Conservation (phyloP, 345 rosid species). For the Rubroshorea leprosula region DNA sequence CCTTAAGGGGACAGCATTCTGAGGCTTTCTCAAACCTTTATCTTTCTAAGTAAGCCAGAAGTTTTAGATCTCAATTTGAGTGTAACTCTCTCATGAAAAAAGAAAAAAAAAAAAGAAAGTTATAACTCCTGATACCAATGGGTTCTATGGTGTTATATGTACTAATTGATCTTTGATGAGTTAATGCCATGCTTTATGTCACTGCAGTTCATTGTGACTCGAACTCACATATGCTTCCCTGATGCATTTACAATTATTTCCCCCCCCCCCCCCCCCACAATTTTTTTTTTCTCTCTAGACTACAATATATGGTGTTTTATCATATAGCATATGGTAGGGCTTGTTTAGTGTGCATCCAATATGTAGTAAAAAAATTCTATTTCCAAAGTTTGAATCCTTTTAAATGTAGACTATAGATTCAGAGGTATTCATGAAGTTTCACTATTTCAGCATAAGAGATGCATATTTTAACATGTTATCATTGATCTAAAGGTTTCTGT, state of each 20-base stretch:
- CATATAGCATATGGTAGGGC: not conserved
- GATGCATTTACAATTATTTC: slow-evolving; percentile 6
- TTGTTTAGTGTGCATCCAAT: not conserved
- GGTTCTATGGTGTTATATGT: slow-evolving; percentile 4
- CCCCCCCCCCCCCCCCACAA: too few species aligned
- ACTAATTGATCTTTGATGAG: slow-evolving; percentile 12
- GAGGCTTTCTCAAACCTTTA: slow-evolving; percentile 17
- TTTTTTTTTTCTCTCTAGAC: not conserved
- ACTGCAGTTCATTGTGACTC: not conserved
- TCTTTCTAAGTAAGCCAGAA: slow-evolving; percentile 37
- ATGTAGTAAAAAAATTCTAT: not conserved
- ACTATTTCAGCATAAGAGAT: not conserved
- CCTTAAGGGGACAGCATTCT: slow-evolving; percentile 19
- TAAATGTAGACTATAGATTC: not conserved
- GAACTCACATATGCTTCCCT: not conserved
- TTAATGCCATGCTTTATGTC: not conserved
- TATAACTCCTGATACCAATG: slow-evolving; percentile 8
- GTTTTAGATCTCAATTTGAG: too few species aligned
- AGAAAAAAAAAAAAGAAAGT: too few species aligned
- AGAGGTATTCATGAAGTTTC: not conserved
- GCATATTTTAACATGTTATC: not conserved
- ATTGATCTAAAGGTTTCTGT: not conserved
- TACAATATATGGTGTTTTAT: not conserved
- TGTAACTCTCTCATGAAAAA: too few species aligned
- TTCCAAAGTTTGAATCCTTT: not conserved